Base-by-base conservation (phyloP, 495 filamentous ascomycete species). In the Pseudoneurospora amorphoporcata region DNA sequence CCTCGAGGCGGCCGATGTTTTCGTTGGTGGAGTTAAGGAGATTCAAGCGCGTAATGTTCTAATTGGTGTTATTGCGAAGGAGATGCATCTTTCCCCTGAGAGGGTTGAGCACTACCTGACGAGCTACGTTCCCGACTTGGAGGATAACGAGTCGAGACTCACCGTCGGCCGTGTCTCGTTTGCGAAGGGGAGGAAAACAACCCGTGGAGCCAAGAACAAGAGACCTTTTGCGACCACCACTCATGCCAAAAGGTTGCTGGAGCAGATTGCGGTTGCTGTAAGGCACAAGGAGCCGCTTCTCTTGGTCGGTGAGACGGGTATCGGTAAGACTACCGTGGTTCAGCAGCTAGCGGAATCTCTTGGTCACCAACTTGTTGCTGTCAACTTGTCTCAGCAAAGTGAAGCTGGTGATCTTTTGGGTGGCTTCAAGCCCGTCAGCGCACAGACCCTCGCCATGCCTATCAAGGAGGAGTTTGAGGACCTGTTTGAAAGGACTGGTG, bases 381-480 rank as follows among this genome's bases (percentile, higher is more conserved):
- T 98, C 74, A 99, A 99, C 79, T 79, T 99, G 76, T 98, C 96
- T 0, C 96, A 99, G 79, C 96, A 99, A 77, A 98, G 94, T 79
- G 96, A 99, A 82, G 92, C 90, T 45, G 90, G 93, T 35, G 96
- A 99, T 82, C 82, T 99, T 7, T 83, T 99, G 0, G 96, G 96
- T 74, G 95, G 95, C 3, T 98, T 95, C 84, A 98, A 98, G 79
- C 96, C 96, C 3, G 90, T 98, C 70, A 97, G 92, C 80, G 87
- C 94, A 45, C 91, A 94, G 74, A 94, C 89, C 74, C 87, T 98
- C 73, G 92, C 94, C 2, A 87, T 97, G 69, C 96, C 95, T 2
- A 84, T 98, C 80, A 92, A 97, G 76, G 95, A 97, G 74, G 91
- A 94, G 72, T 98, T 99, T 76, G 94, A 94, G 73, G 91, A 94